These are phyloP conservation scores for Aureobasidium subglaciale DNA, from an alignment of 2,329 filamentous ascomycete genomes.

Conservation along the genomic window DNA sequence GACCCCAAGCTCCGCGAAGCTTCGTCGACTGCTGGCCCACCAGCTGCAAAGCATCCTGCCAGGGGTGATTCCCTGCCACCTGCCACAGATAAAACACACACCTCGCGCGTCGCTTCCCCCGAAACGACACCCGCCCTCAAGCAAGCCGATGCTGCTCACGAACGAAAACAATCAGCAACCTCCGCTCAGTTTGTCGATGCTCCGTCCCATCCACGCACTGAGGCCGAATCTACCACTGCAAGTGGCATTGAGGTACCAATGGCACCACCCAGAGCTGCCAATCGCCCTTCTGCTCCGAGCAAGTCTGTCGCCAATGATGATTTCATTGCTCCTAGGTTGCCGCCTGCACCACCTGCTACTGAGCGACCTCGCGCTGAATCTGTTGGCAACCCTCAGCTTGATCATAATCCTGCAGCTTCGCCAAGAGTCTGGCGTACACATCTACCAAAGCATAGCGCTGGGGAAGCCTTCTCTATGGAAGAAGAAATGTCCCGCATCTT, in stretches of 20 bases:
- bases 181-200: slow-evolving; percentile 32
- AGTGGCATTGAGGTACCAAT: slow-evolving; percentile 37
- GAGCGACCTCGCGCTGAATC: slow-evolving; percentile 32
- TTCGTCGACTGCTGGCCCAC: slow-evolving; percentile 25
- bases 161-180: slow-evolving; percentile 34
- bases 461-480: slow-evolving; percentile 86
- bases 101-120: slow-evolving; percentile 20
- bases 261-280: slow-evolving; percentile 41
- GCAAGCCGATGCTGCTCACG: slow-evolving; percentile 24
- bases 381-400: slow-evolving; percentile 38
- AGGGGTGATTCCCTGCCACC: slow-evolving; percentile 54
- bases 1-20: slow-evolving; percentile 31
- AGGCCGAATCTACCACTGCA: slow-evolving; percentile 31
- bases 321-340: slow-evolving; percentile 41
- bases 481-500: slow-evolving; percentile 91
- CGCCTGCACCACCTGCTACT: slow-evolving; percentile 34
- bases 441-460: slow-evolving; percentile 54
- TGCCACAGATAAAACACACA: slow-evolving; percentile 26
- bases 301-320: slow-evolving; percentile 34
- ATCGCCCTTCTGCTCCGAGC: slow-evolving; percentile 37
- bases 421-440: slow-evolving; percentile 23
- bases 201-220: slow-evolving; percentile 20
- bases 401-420: slow-evolving; percentile 25
- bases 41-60: slow-evolving; percentile 35
- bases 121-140: slow-evolving; percentile 33